Percentiles rank a stretch among this genome's conserved stretches.
phyloP scores from a whole-genome alignment of 768 basidiomycete species.

The Lactarius evosmus region DNA sequence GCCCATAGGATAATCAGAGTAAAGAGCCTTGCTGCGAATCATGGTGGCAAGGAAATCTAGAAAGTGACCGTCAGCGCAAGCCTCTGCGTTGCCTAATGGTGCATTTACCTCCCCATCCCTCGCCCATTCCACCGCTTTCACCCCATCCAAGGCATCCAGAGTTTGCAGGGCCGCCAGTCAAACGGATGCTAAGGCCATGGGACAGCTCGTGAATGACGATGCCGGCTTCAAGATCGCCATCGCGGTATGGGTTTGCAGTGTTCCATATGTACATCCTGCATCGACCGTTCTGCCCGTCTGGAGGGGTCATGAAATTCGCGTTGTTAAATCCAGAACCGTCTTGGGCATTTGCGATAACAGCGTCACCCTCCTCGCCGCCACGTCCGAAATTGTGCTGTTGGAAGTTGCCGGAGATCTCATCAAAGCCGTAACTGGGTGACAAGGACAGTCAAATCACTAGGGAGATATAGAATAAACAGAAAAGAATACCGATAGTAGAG shows the following conservation, averaged over 20 bases:
- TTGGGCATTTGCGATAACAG: constrained; percentile 92
- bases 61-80: background rate
- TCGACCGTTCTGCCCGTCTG: constrained; percentile 80
- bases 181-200: constrained; percentile 89
- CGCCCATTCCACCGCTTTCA: constrained; percentile 95
- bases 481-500: constrained; percentile 61
- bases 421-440: constrained; percentile 75
- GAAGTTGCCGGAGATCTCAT: constrained; percentile 92
- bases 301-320: constrained; percentile 87
- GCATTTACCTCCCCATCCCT: constrained; percentile 82
- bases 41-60: constrained; percentile 82
- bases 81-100: background rate
- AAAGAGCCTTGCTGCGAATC: constrained; percentile 69
- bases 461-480: background rate
- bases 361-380: constrained; percentile 84
- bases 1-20: constrained; percentile 88
- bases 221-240: constrained; percentile 94
- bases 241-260: constrained; percentile 83
- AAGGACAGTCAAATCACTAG: constrained; percentile 5
- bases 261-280: constrained; percentile 99
- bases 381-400: constrained; percentile 95
- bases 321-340: constrained; percentile 93
- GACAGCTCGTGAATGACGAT: constrained; percentile 91
- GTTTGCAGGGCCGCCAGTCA: constrained; percentile 92
- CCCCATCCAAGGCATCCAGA: constrained; percentile 95